Conservation (phyloP, 495 filamentous ascomycete genomes). For the Massariosphaeria phaeospora region DNA sequence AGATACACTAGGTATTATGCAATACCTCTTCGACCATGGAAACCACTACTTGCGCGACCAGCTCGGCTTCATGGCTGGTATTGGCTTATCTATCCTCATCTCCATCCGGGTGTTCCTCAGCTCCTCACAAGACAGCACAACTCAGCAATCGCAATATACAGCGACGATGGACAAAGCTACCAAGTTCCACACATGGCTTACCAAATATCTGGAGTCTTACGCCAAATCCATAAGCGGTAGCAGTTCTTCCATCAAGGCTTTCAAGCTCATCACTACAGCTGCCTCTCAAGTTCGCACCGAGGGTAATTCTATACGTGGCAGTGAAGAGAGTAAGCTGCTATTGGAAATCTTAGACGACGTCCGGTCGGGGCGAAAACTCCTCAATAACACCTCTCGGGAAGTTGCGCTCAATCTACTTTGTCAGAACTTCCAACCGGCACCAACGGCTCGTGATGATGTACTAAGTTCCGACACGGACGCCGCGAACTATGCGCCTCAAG, state of each 20-base stretch:
- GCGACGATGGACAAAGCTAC: slow-evolving; percentile 62
- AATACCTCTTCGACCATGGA: slow-evolving; percentile 74
- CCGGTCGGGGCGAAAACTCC: slow-evolving; percentile 52
- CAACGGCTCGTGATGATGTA: slow-evolving; percentile 54
- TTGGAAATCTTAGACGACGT: slow-evolving; percentile 70
- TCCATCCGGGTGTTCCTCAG: slow-evolving; percentile 68
- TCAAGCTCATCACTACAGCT: slow-evolving; percentile 59
- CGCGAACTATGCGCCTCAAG: slow-evolving; percentile 52
- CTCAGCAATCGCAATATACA: slow-evolving; percentile 70
- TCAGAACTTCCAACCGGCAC: slow-evolving; percentile 59
- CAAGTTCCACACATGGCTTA: slow-evolving; percentile 68
- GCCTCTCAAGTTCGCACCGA: slow-evolving; percentile 54
- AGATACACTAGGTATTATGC: slow-evolving; percentile 79
- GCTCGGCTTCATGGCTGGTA: slow-evolving; percentile 73
- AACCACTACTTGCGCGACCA: slow-evolving; percentile 53
- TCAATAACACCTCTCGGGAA: slow-evolving; percentile 64
- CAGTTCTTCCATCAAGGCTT: slow-evolving; percentile 41
- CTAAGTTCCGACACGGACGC: slow-evolving; percentile 59
- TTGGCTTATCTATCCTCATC: slow-evolving; percentile 67
- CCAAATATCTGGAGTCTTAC: slow-evolving; percentile 55
- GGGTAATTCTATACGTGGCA: slow-evolving; percentile 56
- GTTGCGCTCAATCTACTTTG: slow-evolving; percentile 70
- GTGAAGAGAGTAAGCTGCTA: slow-evolving; percentile 67
- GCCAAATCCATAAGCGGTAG: background rate
- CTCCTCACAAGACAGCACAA: slow-evolving; percentile 61